phyloP scores from a whole-genome alignment of 257 asterid species.

The Euphrasia confusa region DNA sequence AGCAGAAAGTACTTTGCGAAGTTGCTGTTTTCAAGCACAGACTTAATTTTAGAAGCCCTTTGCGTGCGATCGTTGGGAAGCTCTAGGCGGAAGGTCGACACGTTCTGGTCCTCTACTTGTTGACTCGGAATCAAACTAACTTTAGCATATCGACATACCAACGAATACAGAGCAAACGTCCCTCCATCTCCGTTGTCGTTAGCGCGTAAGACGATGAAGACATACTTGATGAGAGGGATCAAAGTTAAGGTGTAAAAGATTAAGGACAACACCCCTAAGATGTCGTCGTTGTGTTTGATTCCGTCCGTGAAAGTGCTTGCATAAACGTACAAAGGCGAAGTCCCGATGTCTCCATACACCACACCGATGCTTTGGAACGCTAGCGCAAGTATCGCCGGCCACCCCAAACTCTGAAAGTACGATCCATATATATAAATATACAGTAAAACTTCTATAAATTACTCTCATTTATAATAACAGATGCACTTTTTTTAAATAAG shows the following conservation, averaged over 20 bases:
- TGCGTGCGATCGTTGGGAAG: neutral
- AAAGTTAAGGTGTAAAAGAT: constrained; percentile 61
- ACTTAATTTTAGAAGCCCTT: constrained; percentile 5
- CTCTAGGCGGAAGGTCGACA: neutral
- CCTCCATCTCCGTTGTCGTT: constrained; percentile 85
- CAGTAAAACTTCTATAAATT: no score
- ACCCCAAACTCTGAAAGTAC: neutral
- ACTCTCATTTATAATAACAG: no score
- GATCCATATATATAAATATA: no score
- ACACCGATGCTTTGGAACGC: constrained; percentile 78
- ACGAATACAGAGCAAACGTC: constrained; percentile 66
- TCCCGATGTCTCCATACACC: constrained; percentile 82
- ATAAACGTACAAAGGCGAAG: constrained; percentile 74
- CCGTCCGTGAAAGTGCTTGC: constrained; percentile 43
- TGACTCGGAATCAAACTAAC: constrained; percentile 25
- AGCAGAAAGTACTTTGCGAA: neutral
- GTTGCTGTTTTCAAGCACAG: neutral
- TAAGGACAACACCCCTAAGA: constrained; percentile 61
- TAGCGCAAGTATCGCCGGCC: constrained; percentile 19
- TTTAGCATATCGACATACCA: constrained; percentile 56
- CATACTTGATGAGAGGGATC: constrained; percentile 67
- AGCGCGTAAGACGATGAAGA: constrained; percentile 62
- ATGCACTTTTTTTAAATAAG: no score
- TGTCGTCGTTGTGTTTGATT: constrained; percentile 40
- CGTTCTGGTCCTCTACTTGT: neutral